Conservation (phyloP, 352 stramenopile genomes). For the Blastocystis sp. region DNA sequence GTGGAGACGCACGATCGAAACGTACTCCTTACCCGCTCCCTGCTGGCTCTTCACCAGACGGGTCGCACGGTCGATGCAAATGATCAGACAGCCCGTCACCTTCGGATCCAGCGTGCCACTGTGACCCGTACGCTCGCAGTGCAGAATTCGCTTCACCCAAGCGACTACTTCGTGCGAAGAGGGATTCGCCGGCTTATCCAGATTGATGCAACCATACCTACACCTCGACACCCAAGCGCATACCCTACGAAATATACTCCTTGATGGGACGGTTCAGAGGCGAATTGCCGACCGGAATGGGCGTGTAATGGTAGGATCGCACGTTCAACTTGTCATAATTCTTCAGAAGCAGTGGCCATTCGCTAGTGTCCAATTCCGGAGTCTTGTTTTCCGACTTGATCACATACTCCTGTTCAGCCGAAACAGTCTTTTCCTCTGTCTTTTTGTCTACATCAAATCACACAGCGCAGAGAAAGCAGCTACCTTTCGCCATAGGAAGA, state of each 20-base stretch:
- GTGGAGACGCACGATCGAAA: conserved; percentile 92
- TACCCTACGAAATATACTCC: conserved; percentile 78
- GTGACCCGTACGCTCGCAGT: conserved; percentile 98
- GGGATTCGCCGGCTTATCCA: conserved; percentile 98
- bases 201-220: conserved; percentile 94
- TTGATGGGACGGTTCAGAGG: conserved; percentile 87
- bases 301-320: conserved; percentile 94
- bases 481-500: not conserved
- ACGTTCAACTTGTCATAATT: conserved; percentile 97
- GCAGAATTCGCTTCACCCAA: conserved; percentile 97
- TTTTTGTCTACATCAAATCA: not conserved
- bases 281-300: conserved; percentile 85
- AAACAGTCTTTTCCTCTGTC: not conserved
- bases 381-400: conserved; percentile 57
- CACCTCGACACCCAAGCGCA: not conserved
- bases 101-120: conserved; percentile 97
- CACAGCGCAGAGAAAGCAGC: no score
- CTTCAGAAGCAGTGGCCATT: conserved; percentile 95
- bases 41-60: conserved; percentile 82
- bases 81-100: conserved; percentile 98
- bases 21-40: conserved; percentile 95
- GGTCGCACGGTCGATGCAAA: conserved; percentile 96
- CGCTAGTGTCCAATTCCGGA: conserved; percentile 56
- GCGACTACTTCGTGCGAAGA: conserved; percentile 96
- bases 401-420: conserved; percentile 38